Evolutionary conservation across 495 filamentous ascomycete species (phyloP).

Genomic region (Penicillium samsonianum): DNA sequence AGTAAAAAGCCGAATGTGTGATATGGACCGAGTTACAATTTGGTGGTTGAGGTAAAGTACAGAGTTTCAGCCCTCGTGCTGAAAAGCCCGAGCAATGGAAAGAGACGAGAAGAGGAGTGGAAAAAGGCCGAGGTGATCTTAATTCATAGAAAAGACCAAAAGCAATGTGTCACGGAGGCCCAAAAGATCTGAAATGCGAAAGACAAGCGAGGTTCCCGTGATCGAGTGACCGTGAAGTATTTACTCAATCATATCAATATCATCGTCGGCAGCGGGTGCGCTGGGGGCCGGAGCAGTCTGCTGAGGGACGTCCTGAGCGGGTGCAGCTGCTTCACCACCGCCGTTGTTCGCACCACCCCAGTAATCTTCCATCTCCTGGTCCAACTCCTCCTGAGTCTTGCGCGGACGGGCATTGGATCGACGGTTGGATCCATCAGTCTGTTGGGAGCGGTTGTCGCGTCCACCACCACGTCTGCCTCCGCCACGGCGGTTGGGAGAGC

Average conservation of each 20-base stretch:
- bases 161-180: not conserved
- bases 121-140: constrained; percentile 1
- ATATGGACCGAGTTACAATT: constrained; percentile 21
- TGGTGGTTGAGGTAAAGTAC: constrained; percentile 25
- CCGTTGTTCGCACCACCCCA: constrained; percentile 55
- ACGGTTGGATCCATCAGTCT: constrained; percentile 41
- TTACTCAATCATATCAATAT: constrained; percentile 58
- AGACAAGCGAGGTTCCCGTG: not conserved
- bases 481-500: constrained; percentile 30
- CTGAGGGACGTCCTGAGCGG: constrained; percentile 20
- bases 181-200: not conserved
- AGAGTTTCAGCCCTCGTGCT: constrained; percentile 4
- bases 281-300: constrained; percentile 25
- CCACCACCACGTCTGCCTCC: constrained; percentile 51
- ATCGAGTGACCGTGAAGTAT: not conserved
- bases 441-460: constrained; percentile 40
- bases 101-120: not conserved
- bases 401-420: constrained; percentile 62
- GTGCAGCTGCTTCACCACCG: constrained; percentile 16
- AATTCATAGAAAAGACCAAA: not conserved
- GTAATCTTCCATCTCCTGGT: constrained; percentile 96
- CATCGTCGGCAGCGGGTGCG: constrained; percentile 52
- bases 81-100: not conserved
- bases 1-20: constrained; percentile 6
- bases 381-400: constrained; percentile 91